Evolutionary conservation across 169 alveolate species (phyloP).

Genomic region (Toxoplasma gondii): DNA sequence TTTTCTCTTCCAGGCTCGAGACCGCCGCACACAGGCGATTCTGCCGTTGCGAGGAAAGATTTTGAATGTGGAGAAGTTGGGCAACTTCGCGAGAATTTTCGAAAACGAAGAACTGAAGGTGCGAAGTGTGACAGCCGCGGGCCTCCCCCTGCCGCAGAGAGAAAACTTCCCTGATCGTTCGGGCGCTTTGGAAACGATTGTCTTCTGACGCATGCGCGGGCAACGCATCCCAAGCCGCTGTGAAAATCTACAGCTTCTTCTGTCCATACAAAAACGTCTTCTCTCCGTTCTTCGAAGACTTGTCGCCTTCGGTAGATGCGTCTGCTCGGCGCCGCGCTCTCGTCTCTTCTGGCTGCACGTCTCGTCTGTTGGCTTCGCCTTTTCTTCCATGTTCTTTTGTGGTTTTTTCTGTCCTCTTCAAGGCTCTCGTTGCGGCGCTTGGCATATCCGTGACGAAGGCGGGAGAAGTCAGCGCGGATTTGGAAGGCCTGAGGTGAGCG

Average conservation of each 20-base stretch:
- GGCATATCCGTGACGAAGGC: background rate
- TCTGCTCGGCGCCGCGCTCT: no score
- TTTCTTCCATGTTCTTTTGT: background rate
- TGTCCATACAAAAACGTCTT: no score
- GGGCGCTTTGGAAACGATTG: background rate
- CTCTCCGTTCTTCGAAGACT: no score
- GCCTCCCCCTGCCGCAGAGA: background rate
- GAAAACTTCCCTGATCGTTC: background rate
- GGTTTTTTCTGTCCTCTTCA: background rate
- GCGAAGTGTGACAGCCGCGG: background rate
- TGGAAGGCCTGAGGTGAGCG: background rate
- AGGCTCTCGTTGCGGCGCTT: conserved; percentile 38
- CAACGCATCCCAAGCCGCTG: no score
- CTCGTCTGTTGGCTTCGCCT: background rate
- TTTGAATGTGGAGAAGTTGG: conserved; percentile 80
- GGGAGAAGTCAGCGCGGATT: background rate
- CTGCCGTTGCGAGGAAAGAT: conserved; percentile 85
- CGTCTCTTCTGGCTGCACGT: no score
- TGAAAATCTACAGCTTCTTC: no score
- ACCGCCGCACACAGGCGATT: conserved; percentile 83
- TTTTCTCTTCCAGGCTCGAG: conserved; percentile 66
- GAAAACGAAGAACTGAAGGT: conserved; percentile 80
- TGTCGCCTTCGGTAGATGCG: no score
- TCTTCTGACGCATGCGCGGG: background rate
- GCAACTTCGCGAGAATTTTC: conserved; percentile 74